Evolutionary conservation across 148 eudicot genomes (phyloP), one percentile per base, ranked within the genome.

Genomic region (Silene conica): DNA sequence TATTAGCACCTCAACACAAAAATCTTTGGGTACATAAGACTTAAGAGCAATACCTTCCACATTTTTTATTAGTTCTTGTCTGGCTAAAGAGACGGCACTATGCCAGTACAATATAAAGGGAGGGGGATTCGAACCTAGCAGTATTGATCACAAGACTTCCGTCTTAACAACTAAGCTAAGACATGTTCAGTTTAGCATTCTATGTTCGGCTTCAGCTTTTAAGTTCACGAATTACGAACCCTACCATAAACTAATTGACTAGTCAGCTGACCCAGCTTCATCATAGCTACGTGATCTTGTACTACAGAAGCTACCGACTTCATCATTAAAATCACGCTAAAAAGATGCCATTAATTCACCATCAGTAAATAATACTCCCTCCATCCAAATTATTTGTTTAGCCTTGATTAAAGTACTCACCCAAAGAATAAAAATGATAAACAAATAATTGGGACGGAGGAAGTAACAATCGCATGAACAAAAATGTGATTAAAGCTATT

Each of bases 241-340:
- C 54, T 67, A n/a, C 5, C 25, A 52, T 67, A n/a, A 41, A 67
- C 55, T 21, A 71, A 18, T 70, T n/a, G 18, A 38, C 63, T 45
- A 75, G 72, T 71, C 78, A 70, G 28, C 28, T 26, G 28, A 26
- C 28, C 2, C 28, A 26, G 59, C 82, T 70, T 74, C 78, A 75
- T 79, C 68, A 54, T 11, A 80, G 69, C 54, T 65, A 71, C 72
- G 71, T 80, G 79, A 66, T 75, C 62, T 6, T 38, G 15, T 48
- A 26, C 28, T 26, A 31, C 34, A 31, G 34, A 31, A 31, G 34
- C 34, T 31, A 31, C 2, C 34, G 5, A 31, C 34, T 31, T 31
- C 1, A 31, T 31, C 34, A 31, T 31, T 31, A 31, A 31, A 31
- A 31, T 31, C 34, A 31, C 34, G 34, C 34, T 31, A 31, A 31